Base-by-base conservation (phyloP, 2,329 filamentous ascomycete species). In the Epichloe sp. region DNA sequence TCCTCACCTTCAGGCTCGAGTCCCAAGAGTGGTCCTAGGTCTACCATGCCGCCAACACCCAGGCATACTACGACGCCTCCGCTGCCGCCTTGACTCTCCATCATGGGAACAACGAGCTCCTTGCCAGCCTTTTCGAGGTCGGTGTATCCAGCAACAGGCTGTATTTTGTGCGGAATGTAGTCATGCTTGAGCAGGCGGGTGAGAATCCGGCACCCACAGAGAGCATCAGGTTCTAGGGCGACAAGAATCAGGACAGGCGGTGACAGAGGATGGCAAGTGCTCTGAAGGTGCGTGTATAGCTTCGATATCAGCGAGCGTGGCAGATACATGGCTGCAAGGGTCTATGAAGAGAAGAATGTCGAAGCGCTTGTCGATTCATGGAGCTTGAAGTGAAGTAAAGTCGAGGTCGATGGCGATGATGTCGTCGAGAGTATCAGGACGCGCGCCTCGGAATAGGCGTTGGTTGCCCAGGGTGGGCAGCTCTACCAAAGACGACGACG, bases 141-240 rank as follows among this genome's bases (percentile, higher is more conserved):
- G 57, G 81, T 83, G 80, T 96, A 97, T 51, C 93, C 93, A 19
- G 88, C 82, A 50, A 98, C 85, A 1, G 93, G 93, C 62, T 96
- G 88, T 62, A 97, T 95, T 70, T 96, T 97, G 72, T 97, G 91
- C 14, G 86, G 87, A 59, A 98, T 95, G 65, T 95, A 97, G 73
- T 98, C 93, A 75, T 91, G 86, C 70, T 95, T 96, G 54, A 98
- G 76, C n/a, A 98, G 77, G 48, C 85, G 79, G 3, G 91, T 95
- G 46, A 98, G 80, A 54, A 98, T 96, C 55, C 90, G 88, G 66
- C 89, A 95, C 55, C 90, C 93, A 69, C 91, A 97, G 55, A 98
- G 81, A 56, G 93, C 87, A 71, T 98, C 93, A 51, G 93, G 89
- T 63, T 96, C 91, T 64, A 97, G 86, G 37, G 91, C 87, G 57